phyloP scores from a whole-genome alignment of 2,329 filamentous ascomycete species.

The Colletotrichum musae region DNA sequence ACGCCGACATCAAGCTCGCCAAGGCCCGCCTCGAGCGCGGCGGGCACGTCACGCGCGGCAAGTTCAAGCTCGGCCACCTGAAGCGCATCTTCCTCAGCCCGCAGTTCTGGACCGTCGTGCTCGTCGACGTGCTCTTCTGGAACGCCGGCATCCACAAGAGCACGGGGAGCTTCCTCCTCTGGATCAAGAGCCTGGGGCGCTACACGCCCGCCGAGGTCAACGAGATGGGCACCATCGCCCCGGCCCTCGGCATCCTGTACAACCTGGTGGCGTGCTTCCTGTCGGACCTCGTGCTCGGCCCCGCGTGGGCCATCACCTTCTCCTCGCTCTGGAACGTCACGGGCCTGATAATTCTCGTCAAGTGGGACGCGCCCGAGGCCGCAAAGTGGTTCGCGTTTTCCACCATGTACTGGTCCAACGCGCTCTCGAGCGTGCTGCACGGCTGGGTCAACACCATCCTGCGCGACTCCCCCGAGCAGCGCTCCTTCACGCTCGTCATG shows the following conservation, averaged over 20 bases:
- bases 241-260: slow-evolving; percentile 31
- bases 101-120: slow-evolving; percentile 54
- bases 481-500: slow-evolving; percentile 36
- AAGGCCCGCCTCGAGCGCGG: slow-evolving; percentile 52
- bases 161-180: slow-evolving; percentile 54
- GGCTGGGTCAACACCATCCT: slow-evolving; percentile 40
- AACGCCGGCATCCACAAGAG: slow-evolving; percentile 60
- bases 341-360: slow-evolving; percentile 57
- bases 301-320: slow-evolving; percentile 52
- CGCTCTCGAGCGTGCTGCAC: slow-evolving; percentile 32
- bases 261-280: slow-evolving; percentile 35
- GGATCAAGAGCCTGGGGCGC: slow-evolving; percentile 57
- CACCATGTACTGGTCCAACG: slow-evolving; percentile 47
- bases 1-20: slow-evolving; percentile 46
- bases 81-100: slow-evolving; percentile 55
- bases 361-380: slow-evolving; percentile 70
- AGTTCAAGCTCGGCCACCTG: slow-evolving; percentile 51
- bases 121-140: slow-evolving; percentile 61
- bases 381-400: slow-evolving; percentile 68
- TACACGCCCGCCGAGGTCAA: slow-evolving; percentile 65
- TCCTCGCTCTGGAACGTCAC: slow-evolving; percentile 33
- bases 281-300: slow-evolving; percentile 31
- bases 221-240: slow-evolving; percentile 56
- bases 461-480: slow-evolving; percentile 33
- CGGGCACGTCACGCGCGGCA: slow-evolving; percentile 58